Percentiles rank a stretch among this genome's conserved stretches.
phyloP scores from a whole-genome alignment of 2,329 filamentous ascomycete genomes.

The Colletotrichum orchidophilum region DNA sequence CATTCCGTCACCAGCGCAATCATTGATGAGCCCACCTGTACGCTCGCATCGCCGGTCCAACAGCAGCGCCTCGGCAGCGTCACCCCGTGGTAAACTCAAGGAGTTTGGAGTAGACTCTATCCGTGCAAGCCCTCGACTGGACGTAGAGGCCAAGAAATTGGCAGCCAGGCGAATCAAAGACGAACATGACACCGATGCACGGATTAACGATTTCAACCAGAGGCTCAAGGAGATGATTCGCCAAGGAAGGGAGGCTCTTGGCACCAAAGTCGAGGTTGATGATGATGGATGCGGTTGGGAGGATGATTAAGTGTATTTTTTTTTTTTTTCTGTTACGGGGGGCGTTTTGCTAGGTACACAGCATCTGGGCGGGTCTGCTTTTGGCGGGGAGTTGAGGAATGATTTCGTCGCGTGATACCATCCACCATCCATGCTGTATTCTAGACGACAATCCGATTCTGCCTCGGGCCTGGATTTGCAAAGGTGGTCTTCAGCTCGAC shows the following conservation, averaged over 20 bases:
- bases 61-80: slow-evolving; percentile 54
- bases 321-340: slow-evolving; percentile 5
- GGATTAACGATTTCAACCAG: slow-evolving; percentile 81
- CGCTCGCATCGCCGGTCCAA: slow-evolving; percentile 54
- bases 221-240: slow-evolving; percentile 87
- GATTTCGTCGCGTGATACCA: slow-evolving; percentile 27
- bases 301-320: slow-evolving; percentile 42
- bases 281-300: slow-evolving; percentile 53
- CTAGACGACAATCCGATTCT: background rate
- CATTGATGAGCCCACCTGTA: slow-evolving; percentile 32
- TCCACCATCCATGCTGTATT: slow-evolving; percentile 2
- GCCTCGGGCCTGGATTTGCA: background rate
- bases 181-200: slow-evolving; percentile 81
- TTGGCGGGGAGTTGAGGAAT: slow-evolving; percentile 19
- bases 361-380: background rate
- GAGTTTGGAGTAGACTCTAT: slow-evolving; percentile 39
- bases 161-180: slow-evolving; percentile 77
- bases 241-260: slow-evolving; percentile 87
- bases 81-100: slow-evolving; percentile 40
- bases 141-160: slow-evolving; percentile 76
- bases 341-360: slow-evolving; percentile 14
- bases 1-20: slow-evolving; percentile 37
- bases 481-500: background rate
- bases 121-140: slow-evolving; percentile 59
- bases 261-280: slow-evolving; percentile 74